Evolutionary conservation across 208 protist species (phyloP).

Genomic region (Angomonas deanei): DNA sequence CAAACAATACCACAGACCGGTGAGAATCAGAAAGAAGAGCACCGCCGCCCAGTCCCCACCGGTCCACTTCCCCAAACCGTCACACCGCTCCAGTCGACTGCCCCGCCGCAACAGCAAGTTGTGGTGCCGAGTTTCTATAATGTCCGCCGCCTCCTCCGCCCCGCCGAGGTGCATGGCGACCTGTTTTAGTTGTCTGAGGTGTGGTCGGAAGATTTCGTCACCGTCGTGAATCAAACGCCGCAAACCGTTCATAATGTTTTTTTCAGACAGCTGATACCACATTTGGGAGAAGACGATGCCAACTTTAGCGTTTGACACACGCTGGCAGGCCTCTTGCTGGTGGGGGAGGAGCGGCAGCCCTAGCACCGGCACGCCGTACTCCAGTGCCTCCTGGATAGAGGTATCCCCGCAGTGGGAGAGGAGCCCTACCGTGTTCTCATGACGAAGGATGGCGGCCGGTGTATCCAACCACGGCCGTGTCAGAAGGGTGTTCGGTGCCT

Average conservation of each 20-base stretch:
- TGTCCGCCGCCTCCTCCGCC: not conserved
- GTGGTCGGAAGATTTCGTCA: not conserved
- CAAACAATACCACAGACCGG: not conserved
- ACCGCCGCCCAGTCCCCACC: not conserved
- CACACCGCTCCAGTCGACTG: not conserved
- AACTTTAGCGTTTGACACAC: not conserved
- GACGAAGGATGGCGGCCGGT: not conserved
- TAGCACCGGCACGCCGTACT: not conserved
- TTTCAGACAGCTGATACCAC: not conserved
- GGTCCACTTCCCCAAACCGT: not conserved
- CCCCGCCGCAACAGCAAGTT: slow-evolving; percentile 2
- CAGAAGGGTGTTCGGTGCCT: not conserved
- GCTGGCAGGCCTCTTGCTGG: not conserved
- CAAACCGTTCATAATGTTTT: not conserved
- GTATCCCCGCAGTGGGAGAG: not conserved
- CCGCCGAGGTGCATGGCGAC: not conserved
- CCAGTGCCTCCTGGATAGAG: not conserved
- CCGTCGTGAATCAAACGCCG: not conserved
- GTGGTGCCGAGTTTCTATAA: not conserved
- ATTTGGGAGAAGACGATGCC: no score
- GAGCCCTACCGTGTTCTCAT: not conserved
- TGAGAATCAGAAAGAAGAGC: not conserved
- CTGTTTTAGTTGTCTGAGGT: not conserved
- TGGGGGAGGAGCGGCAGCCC: not conserved
- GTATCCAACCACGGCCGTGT: not conserved